These are phyloP conservation scores for Gossypium lobatum DNA, from an alignment of 441 rosid species.

Conservation along the genomic window DNA sequence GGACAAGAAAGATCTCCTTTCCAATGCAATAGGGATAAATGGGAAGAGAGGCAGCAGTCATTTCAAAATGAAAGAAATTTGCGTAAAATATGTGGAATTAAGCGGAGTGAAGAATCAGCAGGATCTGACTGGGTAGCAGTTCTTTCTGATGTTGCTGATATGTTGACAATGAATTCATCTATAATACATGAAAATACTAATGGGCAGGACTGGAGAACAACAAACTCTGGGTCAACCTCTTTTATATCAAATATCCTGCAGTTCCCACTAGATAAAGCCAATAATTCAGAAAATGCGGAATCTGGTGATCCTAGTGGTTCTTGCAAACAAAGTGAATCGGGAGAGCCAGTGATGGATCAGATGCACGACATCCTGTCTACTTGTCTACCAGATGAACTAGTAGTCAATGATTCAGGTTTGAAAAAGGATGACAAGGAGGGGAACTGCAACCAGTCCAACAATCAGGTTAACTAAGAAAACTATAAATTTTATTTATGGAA, in stretches of 20 bases:
- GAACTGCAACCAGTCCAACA: constrained; percentile 19
- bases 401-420: constrained; percentile 23
- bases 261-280: constrained; percentile 27
- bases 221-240: constrained; percentile 35
- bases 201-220: constrained; percentile 24
- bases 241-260: constrained; percentile 36
- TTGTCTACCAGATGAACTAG: constrained; percentile 19
- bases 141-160: constrained; percentile 27
- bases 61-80: constrained; percentile 25
- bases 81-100: constrained; percentile 24
- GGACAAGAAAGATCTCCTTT: constrained; percentile 13
- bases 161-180: constrained; percentile 24
- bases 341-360: constrained; percentile 25
- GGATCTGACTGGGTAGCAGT: constrained; percentile 18
- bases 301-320: constrained; percentile 22
- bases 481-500: background rate
- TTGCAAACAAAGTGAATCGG: constrained; percentile 20
- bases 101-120: constrained; percentile 19
- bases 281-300: constrained; percentile 21
- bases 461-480: constrained; percentile 31
- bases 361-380: constrained; percentile 25
- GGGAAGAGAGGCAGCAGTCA: constrained; percentile 12
- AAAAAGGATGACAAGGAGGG: constrained; percentile 33
- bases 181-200: constrained; percentile 21
- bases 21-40: constrained; percentile 12